Conservation (phyloP, 2,329 filamentous ascomycete species). For the Fusarium sulawesiense region DNA sequence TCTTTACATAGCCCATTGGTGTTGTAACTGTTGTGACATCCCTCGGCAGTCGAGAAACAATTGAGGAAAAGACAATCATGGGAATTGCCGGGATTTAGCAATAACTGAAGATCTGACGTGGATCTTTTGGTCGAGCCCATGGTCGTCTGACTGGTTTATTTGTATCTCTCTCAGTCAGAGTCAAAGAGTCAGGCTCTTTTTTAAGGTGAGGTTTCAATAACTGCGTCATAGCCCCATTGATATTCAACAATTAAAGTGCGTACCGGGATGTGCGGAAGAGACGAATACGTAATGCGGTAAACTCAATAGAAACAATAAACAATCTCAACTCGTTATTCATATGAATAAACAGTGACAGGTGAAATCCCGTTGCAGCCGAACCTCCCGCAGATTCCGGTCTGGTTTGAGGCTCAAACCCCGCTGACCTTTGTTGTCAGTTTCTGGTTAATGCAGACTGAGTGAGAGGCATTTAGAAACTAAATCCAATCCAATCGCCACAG, state of each 20-base stretch:
- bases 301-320: slow-evolving; percentile 6
- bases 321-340: background rate
- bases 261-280: slow-evolving; percentile 32
- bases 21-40: slow-evolving; percentile 19
- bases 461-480: slow-evolving; percentile 32
- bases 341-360: background rate
- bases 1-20: slow-evolving; percentile 22
- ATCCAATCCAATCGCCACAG: slow-evolving; percentile 34
- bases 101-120: slow-evolving; percentile 23
- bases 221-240: slow-evolving; percentile 39
- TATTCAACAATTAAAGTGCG: slow-evolving; percentile 13
- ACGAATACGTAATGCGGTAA: slow-evolving; percentile 9
- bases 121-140: background rate
- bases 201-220: slow-evolving; percentile 17
- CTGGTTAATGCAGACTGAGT: slow-evolving; percentile 14
- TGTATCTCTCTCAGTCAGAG: background rate
- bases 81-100: slow-evolving; percentile 14
- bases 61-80: background rate
- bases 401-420: slow-evolving; percentile 35
- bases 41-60: slow-evolving; percentile 3
- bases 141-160: background rate
- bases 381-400: slow-evolving; percentile 33
- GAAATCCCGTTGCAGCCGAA: slow-evolving; percentile 35
- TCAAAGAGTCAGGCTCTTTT: slow-evolving; percentile 4
- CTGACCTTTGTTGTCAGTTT: slow-evolving; percentile 19